phyloP scores from a whole-genome alignment of 495 filamentous ascomycete species.

The Penicillium robsamsonii region DNA sequence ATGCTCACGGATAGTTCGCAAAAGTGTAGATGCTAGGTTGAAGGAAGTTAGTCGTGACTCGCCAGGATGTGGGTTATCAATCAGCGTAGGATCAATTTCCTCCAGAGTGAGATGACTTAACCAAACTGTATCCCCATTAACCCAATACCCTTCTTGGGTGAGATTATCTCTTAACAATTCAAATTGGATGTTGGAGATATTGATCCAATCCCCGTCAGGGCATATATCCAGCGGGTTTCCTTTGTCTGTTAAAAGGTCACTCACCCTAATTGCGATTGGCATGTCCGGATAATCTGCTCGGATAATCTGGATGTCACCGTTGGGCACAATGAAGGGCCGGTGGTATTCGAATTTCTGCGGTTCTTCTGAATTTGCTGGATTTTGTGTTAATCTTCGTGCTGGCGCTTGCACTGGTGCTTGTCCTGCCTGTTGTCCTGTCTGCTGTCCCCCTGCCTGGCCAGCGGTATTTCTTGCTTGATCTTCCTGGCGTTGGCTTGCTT shows the following conservation, averaged over 20 bases:
- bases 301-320: conserved; percentile 10
- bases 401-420: too few species aligned
- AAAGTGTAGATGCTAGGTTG: neutral
- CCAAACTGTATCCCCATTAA: conserved; percentile 4
- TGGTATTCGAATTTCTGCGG: neutral
- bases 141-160: neutral
- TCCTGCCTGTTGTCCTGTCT: neutral
- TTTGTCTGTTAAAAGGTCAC: conserved; percentile 9
- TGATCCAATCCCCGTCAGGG: conserved; percentile 12
- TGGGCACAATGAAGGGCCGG: conserved; percentile 5
- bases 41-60: conserved; percentile 7
- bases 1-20: neutral
- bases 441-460: neutral
- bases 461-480: neutral
- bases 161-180: neutral
- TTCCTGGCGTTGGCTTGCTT: neutral
- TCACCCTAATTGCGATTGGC: conserved; percentile 10
- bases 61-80: neutral
- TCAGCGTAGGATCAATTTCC: neutral
- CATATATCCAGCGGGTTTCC: neutral
- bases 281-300: conserved; percentile 1
- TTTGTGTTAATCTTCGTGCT: neutral
- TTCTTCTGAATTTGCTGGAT: too few species aligned
- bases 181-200: conserved; percentile 5
- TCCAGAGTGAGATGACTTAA: neutral